phyloP scores from a whole-genome alignment of 169 alveolate species.

The Cryptosporidium ryanae region DNA sequence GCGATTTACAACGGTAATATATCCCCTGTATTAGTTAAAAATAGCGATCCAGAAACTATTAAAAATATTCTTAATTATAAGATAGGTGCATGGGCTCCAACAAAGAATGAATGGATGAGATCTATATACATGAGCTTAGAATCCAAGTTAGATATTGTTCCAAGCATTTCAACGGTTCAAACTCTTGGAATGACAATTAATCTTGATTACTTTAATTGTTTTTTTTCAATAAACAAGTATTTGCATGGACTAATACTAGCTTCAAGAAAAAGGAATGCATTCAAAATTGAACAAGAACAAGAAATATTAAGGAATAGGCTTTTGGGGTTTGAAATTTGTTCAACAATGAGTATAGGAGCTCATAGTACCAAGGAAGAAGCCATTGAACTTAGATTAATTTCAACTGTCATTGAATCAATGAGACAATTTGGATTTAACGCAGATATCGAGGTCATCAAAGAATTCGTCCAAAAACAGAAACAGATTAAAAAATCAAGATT shows the following conservation, averaged over 20 bases:
- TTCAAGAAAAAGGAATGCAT: neutral
- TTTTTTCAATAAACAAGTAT: constrained; percentile 34
- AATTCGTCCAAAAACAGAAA: neutral
- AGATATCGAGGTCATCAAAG: constrained; percentile 18
- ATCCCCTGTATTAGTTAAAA: constrained; percentile 52
- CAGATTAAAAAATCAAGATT: constrained; percentile 4
- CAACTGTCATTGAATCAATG: constrained; percentile 41
- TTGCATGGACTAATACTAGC: constrained; percentile 22
- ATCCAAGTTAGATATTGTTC: constrained; percentile 21
- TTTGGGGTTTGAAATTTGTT: constrained; percentile 41
- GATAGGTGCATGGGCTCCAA: constrained; percentile 73
- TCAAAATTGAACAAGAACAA: neutral
- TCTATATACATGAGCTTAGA: constrained; percentile 58
- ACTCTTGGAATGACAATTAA: constrained; percentile 17
- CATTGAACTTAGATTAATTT: constrained; percentile 47
- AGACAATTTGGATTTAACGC: constrained; percentile 60
- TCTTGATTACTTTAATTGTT: constrained; percentile 48
- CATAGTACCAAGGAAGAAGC: constrained; percentile 69
- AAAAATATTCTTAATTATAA: constrained; percentile 28
- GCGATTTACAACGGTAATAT: constrained; percentile 16
- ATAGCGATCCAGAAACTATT: neutral
- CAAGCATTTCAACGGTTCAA: constrained; percentile 52
- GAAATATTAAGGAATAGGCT: constrained; percentile 1
- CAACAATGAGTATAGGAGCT: constrained; percentile 58
- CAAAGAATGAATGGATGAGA: constrained; percentile 70